Percentiles rank a stretch among this genome's conserved stretches.
Conservation (phyloP, 345 rosid species). For the Eucalyptus regnans region DNA sequence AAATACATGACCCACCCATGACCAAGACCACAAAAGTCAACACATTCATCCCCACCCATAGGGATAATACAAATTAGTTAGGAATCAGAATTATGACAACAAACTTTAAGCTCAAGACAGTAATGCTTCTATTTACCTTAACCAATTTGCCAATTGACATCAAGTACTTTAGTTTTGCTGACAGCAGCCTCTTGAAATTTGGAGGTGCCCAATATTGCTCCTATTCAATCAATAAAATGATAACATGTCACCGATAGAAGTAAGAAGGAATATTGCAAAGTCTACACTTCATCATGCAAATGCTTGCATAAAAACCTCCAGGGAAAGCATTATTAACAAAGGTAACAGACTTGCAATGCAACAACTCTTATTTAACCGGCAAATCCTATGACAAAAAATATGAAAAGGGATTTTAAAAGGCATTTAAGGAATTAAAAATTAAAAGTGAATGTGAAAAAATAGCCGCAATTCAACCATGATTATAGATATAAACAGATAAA, state of each 20-base stretch:
- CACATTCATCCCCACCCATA: background rate
- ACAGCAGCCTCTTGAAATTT: constrained; percentile 78
- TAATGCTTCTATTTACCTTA: constrained; percentile 44
- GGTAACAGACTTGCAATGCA: background rate
- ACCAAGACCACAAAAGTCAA: background rate
- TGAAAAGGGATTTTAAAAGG: background rate
- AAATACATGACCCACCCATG: background rate
- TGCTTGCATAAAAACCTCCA: background rate
- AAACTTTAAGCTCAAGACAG: background rate
- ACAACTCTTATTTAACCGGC: background rate
- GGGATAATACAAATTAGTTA: background rate
- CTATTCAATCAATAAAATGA: constrained; percentile 16
- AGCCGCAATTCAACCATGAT: background rate
- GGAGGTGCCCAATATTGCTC: constrained; percentile 93
- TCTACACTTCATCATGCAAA: background rate
- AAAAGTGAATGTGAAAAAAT: background rate
- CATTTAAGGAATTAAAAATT: background rate
- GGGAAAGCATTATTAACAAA: background rate
- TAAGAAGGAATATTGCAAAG: background rate
- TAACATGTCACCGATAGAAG: background rate
- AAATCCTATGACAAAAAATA: background rate
- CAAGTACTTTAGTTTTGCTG: constrained; percentile 74
- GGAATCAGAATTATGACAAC: background rate
- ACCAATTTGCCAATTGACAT: constrained; percentile 63
- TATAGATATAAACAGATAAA: background rate